phyloP scores from a whole-genome alignment of 2,329 filamentous ascomycete genomes.

The Epicoccum nigrum region DNA sequence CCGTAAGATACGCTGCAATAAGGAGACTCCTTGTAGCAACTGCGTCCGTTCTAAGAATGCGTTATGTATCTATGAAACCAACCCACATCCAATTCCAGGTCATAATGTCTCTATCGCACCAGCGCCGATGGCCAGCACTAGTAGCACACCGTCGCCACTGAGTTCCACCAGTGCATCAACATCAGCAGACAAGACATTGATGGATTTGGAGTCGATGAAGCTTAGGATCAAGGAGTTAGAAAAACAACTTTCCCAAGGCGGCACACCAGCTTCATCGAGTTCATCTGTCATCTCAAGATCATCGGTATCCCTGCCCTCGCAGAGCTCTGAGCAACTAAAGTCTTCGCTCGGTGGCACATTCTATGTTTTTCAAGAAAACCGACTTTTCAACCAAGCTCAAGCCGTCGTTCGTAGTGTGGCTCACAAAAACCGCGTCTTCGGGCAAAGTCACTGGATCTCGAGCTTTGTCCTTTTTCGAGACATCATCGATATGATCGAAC shows the following conservation, averaged over 20 bases:
- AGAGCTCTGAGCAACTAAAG: constrained; percentile 43
- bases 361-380: constrained; percentile 51
- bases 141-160: neutral
- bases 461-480: constrained; percentile 52
- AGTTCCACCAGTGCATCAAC: constrained; percentile 18
- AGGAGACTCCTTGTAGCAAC: constrained; percentile 63
- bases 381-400: constrained; percentile 37
- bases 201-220: constrained; percentile 50
- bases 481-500: constrained; percentile 55
- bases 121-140: neutral
- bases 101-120: constrained; percentile 20
- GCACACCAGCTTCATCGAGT: constrained; percentile 5
- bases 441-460: constrained; percentile 65
- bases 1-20: constrained; percentile 68
- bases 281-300: constrained; percentile 14
- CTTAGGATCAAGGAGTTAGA: constrained; percentile 54
- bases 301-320: constrained; percentile 37
- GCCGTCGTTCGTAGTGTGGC: constrained; percentile 53
- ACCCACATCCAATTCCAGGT: neutral
- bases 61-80: constrained; percentile 59
- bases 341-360: constrained; percentile 51
- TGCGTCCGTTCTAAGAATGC: constrained; percentile 63
- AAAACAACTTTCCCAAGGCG: constrained; percentile 41
- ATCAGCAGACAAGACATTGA: constrained; percentile 24
- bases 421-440: constrained; percentile 64